A percentile compares a stretch with the other conserved stretches of the same genome.
Evolutionary conservation across 225 moss, liverwort and hornwort genomes (phyloP).

Genomic region (Bryum argenteum): DNA sequence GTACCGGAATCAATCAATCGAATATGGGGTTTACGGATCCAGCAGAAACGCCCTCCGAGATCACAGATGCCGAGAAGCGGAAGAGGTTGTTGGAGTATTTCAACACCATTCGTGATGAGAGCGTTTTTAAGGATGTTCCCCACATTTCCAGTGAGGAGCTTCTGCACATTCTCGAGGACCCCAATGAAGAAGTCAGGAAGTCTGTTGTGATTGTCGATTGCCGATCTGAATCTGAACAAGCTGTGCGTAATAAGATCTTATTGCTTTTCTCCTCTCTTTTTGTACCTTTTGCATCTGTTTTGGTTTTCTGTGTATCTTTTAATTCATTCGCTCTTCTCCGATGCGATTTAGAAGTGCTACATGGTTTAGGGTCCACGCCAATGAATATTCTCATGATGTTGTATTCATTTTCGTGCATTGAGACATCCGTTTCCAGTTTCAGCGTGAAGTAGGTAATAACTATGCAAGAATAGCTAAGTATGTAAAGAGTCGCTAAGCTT

Average conservation of each 20-base stretch:
- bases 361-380: too few species aligned
- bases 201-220: conserved; percentile 57
- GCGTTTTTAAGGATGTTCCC: conserved; percentile 47
- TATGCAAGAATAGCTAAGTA: too few species aligned
- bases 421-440: too few species aligned
- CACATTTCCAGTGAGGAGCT: conserved; percentile 55
- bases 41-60: neutral
- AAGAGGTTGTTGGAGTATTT: conserved; percentile 41
- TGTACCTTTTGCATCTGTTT: too few species aligned
- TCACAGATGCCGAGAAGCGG: conserved; percentile 42
- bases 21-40: conserved; percentile 23
- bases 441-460: too few species aligned
- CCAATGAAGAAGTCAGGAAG: conserved; percentile 17
- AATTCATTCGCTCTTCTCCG: too few species aligned
- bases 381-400: too few species aligned
- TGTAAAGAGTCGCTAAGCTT: too few species aligned
- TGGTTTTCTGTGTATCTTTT: neutral
- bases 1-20: too few species aligned
- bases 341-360: too few species aligned
- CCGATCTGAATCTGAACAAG: conserved; percentile 55
- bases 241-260: conserved; percentile 31
- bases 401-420: too few species aligned
- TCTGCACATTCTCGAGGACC: conserved; percentile 30
- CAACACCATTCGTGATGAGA: conserved; percentile 28
- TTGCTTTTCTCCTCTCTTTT: too few species aligned